Base-by-base conservation (phyloP, 23 red algal genomes). In the Gracilaria gracilis region DNA sequence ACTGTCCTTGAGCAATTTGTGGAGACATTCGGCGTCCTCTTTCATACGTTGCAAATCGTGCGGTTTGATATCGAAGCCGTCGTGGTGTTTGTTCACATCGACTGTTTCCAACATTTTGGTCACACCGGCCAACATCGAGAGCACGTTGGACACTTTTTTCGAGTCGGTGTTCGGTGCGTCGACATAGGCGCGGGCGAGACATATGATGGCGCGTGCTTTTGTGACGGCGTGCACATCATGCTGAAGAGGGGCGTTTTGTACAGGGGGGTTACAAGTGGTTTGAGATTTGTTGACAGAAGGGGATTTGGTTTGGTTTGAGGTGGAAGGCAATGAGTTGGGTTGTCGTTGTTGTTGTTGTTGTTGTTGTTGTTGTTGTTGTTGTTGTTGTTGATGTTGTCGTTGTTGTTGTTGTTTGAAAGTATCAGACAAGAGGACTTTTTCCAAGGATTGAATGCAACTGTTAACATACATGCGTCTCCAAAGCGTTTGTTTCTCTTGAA, bases 31-130 rank as follows among this genome's bases (percentile, higher is more conserved):
- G 3, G 67, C 34, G 7, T 73, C 67, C 35, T 73, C 67, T 16
- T 40, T 73, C 67, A 73, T 73, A 21, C 67, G 67, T 73, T 73
- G 33, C 67, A 73, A 37, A 40, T 73, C 67, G 11, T 73, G 19
- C 21, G 42, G 36, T 15, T 7, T 44, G 33, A 73, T 35, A 37
- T 20, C 20, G 28, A 73, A 73, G 1, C 67, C 67, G 67, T 73
- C 67, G 20, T 73, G 38, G 28, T 73, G 21, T 29, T 40, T 44
- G 35, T 37, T 17, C 19, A 73, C 67, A 19, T 40, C 38, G 35
- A 73, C 67, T 3, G 16, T 19, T 23, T 73, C 67, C 33, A 73
- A 44, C 67, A 73, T 39, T 1, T 7, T 6, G 6, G 42, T 5
- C 12, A 73, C 67, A 19, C 21, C 67, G 17, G 5, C 17, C 67